Percentiles rank a stretch among this genome's conserved stretches.
Evolutionary conservation across 2,329 filamentous ascomycete species (phyloP).

Genomic region (Apiospora sp.): DNA sequence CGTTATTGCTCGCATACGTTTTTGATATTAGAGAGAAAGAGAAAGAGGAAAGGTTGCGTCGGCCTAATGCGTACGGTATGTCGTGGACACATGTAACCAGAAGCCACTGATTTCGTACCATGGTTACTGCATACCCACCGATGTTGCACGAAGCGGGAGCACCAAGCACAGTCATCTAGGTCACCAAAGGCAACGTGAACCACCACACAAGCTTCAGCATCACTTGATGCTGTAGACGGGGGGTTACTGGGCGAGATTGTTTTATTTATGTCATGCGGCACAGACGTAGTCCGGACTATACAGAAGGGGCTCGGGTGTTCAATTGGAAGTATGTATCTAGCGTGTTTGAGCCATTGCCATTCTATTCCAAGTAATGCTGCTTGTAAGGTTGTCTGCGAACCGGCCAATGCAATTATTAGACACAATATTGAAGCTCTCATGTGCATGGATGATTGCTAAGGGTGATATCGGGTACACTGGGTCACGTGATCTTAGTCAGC

Average conservation of each 20-base stretch:
- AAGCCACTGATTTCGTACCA: neutral
- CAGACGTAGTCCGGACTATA: slow-evolving; percentile 3
- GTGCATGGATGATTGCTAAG: neutral
- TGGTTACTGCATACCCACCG: slow-evolving; percentile 12
- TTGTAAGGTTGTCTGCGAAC: neutral
- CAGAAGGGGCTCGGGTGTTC: neutral
- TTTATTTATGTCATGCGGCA: neutral
- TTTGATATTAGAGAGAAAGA: neutral
- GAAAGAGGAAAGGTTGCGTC: neutral
- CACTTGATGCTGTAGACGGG: neutral
- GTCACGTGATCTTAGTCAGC: slow-evolving; percentile 41
- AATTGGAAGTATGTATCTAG: neutral
- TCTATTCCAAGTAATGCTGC: neutral
- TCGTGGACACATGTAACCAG: slow-evolving; percentile 5
- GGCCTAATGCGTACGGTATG: neutral
- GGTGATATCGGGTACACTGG: neutral
- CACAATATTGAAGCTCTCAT: neutral
- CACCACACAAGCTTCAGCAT: neutral
- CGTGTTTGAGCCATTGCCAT: slow-evolving; percentile 6
- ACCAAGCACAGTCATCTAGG: neutral
- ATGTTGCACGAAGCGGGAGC: slow-evolving; percentile 10
- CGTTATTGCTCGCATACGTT: neutral
- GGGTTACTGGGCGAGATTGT: neutral
- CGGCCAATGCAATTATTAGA: too few relatives aligned
- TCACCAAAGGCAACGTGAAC: neutral